Evolutionary conservation across 345 rosid genomes (phyloP).

Genomic region (Sonneratia alba): DNA sequence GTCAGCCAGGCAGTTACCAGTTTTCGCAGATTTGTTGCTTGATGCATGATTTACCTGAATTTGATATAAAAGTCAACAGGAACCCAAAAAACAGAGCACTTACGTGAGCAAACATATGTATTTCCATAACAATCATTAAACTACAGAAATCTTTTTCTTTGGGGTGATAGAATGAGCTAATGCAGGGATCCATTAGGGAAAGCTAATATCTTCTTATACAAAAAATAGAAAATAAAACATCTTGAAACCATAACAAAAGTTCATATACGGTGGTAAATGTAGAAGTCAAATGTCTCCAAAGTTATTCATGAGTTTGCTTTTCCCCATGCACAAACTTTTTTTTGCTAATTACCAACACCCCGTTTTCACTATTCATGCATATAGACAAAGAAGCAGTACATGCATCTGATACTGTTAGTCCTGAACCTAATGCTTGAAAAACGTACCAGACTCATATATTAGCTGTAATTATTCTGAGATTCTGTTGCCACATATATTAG

Average conservation of each 20-base stretch:
- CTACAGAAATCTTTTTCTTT: not conserved
- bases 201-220: not conserved
- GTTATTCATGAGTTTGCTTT: not conserved
- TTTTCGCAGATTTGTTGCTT: not conserved
- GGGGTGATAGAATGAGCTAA: not conserved
- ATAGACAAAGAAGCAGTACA: not conserved
- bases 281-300: not conserved
- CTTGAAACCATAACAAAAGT: not conserved
- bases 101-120: not conserved
- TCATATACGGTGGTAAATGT: not conserved
- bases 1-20: not conserved
- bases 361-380: not conserved
- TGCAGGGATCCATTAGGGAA: not conserved
- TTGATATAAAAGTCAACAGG: not conserved
- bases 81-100: not conserved
- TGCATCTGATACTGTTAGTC: not conserved
- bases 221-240: not conserved
- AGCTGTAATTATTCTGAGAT: too few relatives aligned
- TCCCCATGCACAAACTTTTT: not conserved
- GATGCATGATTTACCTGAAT: conserved; percentile 1
- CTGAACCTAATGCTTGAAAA: not conserved
- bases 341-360: not conserved
- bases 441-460: too few relatives aligned
- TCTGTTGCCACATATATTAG: not conserved
- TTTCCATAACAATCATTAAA: not conserved